Base-by-base conservation (phyloP, 1,284 basidiomycete species). In the Boletus sp. region DNA sequence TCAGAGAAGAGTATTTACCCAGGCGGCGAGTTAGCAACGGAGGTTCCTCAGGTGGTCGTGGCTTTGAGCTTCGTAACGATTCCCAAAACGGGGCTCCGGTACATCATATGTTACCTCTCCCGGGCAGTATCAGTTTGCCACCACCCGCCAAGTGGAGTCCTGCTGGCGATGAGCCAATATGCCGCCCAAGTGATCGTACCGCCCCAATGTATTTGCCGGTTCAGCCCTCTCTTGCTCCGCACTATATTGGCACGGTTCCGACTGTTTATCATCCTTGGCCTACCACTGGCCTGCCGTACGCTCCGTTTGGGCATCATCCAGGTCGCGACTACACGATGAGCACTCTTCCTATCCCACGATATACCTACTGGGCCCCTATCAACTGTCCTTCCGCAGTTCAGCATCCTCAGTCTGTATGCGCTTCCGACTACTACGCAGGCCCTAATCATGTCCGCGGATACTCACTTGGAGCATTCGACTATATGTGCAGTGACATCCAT, bases 111-210 rank as follows among this genome's bases (percentile, higher is more conserved):
- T 60, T 66, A 4, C 70, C 70, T 46, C 55, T 65, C 13, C 71
- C 70, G 36, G 47, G 53, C 4, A 67, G 76, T 49, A 78, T 78
- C 51, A 53, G 65, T 22, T 72, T 91, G 22, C 89, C 89, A 47
- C 87, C 90, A 16, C 89, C 89, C 20, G 85, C 89, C 8, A 84
- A 84, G 70, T 92, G 89, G 89, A 89, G 87, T 66, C 89, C 89
- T 51, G 81, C 83, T 12, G 86, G 80, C 16, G 89, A 91, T 65
- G 88, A 89, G 63, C 88, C 87, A 24, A 82, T 91, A 57, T 72
- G 82, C 44, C 81, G 82, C 43, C 77, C 80, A 55, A 74, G 75
- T 51, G 80, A 77, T 63, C 78, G 82, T 54, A 68, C 69, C 45
- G 81, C 75, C 57, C 80, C 80, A 3, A 80, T 84, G 46, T 89